Conservation (phyloP, 495 filamentous ascomycete species). For the Aspergillus avenaceus region DNA sequence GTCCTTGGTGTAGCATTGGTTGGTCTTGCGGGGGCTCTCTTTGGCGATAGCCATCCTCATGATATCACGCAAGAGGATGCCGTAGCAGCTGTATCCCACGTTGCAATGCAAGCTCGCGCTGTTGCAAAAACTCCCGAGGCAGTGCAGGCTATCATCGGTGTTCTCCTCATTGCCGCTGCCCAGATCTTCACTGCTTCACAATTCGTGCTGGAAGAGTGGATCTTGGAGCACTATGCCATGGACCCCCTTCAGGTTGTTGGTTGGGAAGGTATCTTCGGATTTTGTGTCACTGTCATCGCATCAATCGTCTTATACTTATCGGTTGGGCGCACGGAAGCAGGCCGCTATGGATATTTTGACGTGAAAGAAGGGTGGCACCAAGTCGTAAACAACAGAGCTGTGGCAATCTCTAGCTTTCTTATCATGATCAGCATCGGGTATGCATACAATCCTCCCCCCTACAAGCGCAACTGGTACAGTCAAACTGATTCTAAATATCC, state of each 20-base stretch:
- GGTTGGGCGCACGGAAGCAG: slow-evolving; percentile 69
- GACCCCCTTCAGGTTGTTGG: slow-evolving; percentile 89
- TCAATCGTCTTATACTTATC: slow-evolving; percentile 77
- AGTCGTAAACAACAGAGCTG: slow-evolving; percentile 61
- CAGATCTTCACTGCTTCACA: slow-evolving; percentile 97
- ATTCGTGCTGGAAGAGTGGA: slow-evolving; percentile 93
- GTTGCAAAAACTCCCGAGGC: slow-evolving; percentile 52
- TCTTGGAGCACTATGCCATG: slow-evolving; percentile 83
- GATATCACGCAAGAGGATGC: slow-evolving; percentile 31
- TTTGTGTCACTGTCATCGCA: slow-evolving; percentile 70
- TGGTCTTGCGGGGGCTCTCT: slow-evolving; percentile 81
- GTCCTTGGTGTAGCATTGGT: slow-evolving; percentile 86
- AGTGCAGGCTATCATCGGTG: slow-evolving; percentile 70
- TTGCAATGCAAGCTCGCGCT: slow-evolving; percentile 22
- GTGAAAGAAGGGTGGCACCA: slow-evolving; percentile 77
- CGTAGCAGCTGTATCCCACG: slow-evolving; percentile 19
- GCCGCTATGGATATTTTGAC: slow-evolving; percentile 83
- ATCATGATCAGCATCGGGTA: slow-evolving; percentile 98
- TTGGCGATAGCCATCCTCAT: slow-evolving; percentile 56
- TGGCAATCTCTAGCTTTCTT: slow-evolving; percentile 70
- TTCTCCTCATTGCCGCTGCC: slow-evolving; percentile 83
- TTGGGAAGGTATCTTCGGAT: slow-evolving; percentile 94
- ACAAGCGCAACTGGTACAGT: neutral
- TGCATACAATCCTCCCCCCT: slow-evolving; percentile 23
- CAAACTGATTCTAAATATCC: slow-evolving; percentile 3